phyloP scores from a whole-genome alignment of 805 yeast species.

The Kurtzmaniella cleridarum region DNA sequence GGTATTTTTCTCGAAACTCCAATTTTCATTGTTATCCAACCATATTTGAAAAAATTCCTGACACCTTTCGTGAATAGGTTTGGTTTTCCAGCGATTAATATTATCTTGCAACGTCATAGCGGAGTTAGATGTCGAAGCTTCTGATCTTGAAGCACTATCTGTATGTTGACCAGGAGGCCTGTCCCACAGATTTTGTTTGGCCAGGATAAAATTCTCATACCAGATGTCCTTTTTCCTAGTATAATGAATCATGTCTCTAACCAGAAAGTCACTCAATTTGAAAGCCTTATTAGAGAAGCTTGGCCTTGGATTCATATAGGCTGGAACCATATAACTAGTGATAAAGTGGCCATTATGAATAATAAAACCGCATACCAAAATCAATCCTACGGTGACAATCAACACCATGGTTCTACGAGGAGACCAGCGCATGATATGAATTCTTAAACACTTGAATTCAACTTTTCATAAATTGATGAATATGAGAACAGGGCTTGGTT shows the following conservation, averaged over 20 bases:
- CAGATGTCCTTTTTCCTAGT: conserved; percentile 18
- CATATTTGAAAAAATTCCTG: conserved; percentile 18
- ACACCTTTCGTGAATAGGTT: conserved; percentile 19
- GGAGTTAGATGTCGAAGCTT: too few relatives aligned
- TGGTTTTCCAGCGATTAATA: conserved; percentile 4
- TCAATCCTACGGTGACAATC: background rate
- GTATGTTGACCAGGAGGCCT: too few relatives aligned
- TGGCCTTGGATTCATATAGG: background rate
- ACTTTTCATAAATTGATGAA: background rate
- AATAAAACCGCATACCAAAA: background rate
- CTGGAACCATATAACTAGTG: background rate
- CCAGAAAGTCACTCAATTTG: conserved; percentile 7
- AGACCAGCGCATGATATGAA: background rate
- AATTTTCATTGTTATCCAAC: conserved; percentile 14
- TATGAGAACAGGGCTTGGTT: background rate
- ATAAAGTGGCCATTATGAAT: background rate
- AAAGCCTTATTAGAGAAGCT: conserved; percentile 4
- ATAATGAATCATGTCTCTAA: conserved; percentile 17
- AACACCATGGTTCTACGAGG: conserved; percentile 1
- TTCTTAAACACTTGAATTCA: background rate
- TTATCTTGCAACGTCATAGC: conserved; percentile 1
- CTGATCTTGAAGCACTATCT: too few relatives aligned
- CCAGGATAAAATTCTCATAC: conserved; percentile 13
- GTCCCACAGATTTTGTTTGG: background rate
- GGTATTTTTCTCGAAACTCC: conserved; percentile 12